A percentile compares a stretch with the other conserved stretches of the same genome.
phyloP scores from a whole-genome alignment of 805 yeast genomes.

The Candida pseudofarinosa region DNA sequence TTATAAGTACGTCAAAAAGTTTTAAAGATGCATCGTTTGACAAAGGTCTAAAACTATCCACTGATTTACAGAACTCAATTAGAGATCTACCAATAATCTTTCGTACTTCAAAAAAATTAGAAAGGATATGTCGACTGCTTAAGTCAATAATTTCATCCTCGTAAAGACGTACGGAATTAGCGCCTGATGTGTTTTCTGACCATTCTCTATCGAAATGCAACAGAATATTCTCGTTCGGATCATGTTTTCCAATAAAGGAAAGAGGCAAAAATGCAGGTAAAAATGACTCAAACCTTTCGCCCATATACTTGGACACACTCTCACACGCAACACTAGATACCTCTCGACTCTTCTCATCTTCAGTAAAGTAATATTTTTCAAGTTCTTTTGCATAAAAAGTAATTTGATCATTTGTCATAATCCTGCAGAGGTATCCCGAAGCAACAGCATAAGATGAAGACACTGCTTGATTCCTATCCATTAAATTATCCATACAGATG shows the following conservation, averaged over 20 bases:
- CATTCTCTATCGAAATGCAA: slow-evolving; percentile 60
- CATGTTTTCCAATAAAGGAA: slow-evolving; percentile 74
- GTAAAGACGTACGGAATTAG: slow-evolving; percentile 68
- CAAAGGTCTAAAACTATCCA: slow-evolving; percentile 27
- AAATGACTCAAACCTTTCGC: slow-evolving; percentile 60
- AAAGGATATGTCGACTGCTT: slow-evolving; percentile 45
- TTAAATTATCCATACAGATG: slow-evolving; percentile 54
- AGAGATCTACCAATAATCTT: slow-evolving; percentile 68
- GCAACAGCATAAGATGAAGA: slow-evolving; percentile 74
- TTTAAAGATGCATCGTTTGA: slow-evolving; percentile 15
- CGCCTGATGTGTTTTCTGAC: slow-evolving; percentile 76
- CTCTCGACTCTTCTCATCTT: slow-evolving; percentile 43
- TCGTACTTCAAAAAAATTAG: slow-evolving; percentile 60
- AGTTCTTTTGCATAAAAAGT: slow-evolving; percentile 52
- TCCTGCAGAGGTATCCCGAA: slow-evolving; percentile 71
- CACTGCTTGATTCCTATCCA: slow-evolving; percentile 69
- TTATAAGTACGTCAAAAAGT: slow-evolving; percentile 52
- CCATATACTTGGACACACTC: slow-evolving; percentile 63
- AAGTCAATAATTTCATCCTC: slow-evolving; percentile 61
- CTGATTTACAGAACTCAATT: slow-evolving; percentile 50
- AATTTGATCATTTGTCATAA: slow-evolving; percentile 50
- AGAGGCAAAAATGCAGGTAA: slow-evolving; percentile 70
- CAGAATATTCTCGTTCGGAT: slow-evolving; percentile 44
- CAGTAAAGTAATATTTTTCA: slow-evolving; percentile 52
- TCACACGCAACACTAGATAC: slow-evolving; percentile 61